A percentile compares a stretch with the other conserved stretches of the same genome.
Evolutionary conservation across 2,329 filamentous ascomycete species (phyloP).

Genomic region (Aulographum hederae): DNA sequence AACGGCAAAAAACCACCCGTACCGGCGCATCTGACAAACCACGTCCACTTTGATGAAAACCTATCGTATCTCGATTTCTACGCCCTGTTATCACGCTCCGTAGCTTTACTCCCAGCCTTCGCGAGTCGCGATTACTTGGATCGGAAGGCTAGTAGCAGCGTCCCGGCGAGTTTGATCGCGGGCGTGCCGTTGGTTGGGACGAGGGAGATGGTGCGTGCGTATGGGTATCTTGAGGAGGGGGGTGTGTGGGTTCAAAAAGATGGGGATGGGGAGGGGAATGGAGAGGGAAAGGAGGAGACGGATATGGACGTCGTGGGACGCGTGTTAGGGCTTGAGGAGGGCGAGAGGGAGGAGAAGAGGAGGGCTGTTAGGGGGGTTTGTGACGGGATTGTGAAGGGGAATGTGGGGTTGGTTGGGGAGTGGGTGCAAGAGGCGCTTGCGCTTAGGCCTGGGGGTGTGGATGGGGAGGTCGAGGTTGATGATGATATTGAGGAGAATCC

Average conservation of each 20-base stretch:
- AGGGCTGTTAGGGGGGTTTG: too few relatives aligned
- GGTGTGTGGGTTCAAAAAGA: constrained; percentile 11
- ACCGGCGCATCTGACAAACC: constrained; percentile 7
- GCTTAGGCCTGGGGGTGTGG: too few relatives aligned
- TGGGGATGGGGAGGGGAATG: too few relatives aligned
- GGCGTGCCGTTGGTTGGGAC: constrained; percentile 11
- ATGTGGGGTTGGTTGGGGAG: background rate
- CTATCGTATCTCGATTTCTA: constrained; percentile 13
- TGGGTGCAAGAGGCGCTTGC: background rate
- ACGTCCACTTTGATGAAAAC: constrained; percentile 10
- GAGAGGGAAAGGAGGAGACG: constrained; percentile 7
- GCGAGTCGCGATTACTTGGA: constrained; percentile 11
- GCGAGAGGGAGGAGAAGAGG: too few relatives aligned
- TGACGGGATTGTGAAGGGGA: too few relatives aligned
- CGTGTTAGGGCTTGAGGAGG: too few relatives aligned
- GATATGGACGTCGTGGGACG: constrained; percentile 14
- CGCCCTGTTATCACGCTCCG: constrained; percentile 9
- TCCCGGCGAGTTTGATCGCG: constrained; percentile 13
- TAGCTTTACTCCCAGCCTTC: constrained; percentile 12
- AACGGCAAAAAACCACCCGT: constrained; percentile 8
- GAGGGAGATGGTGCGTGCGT: constrained; percentile 9
- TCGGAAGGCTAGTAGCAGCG: constrained; percentile 11
- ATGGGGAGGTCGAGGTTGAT: too few relatives aligned
- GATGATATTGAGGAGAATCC: too few relatives aligned
- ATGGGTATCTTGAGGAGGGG: constrained; percentile 11